These are phyloP conservation scores for Abrus pulchellus DNA, from an alignment of 306 rosid species.

Conservation along the genomic window DNA sequence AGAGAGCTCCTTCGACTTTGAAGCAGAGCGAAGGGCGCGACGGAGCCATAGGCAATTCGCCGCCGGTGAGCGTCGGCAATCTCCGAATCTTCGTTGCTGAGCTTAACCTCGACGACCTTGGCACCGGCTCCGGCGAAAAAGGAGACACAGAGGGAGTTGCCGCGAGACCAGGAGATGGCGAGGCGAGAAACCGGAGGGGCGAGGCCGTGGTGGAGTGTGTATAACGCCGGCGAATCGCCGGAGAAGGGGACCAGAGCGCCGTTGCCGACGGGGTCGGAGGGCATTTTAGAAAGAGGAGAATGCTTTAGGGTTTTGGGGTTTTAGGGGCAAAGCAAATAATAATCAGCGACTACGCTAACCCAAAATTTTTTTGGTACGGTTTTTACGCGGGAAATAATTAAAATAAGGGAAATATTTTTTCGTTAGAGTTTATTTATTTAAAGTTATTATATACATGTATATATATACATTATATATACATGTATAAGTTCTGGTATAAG, in stretches of 20 bases:
- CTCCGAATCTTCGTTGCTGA: slow-evolving; percentile 69
- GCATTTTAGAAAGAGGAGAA: slow-evolving; percentile 52
- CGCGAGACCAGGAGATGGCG: slow-evolving; percentile 86
- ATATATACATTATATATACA: too few species aligned
- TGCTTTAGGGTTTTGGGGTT: slow-evolving; percentile 60
- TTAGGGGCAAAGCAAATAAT: neutral
- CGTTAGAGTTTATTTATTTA: neutral
- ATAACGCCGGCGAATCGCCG: slow-evolving; percentile 49
- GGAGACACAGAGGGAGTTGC: slow-evolving; percentile 83
- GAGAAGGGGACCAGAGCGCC: slow-evolving; percentile 60
- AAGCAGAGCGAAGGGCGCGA: slow-evolving; percentile 83
- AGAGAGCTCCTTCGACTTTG: slow-evolving; percentile 79
- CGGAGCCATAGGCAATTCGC: slow-evolving; percentile 82
- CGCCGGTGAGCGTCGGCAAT: slow-evolving; percentile 68
- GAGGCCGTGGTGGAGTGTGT: slow-evolving; percentile 73
- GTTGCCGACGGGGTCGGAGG: slow-evolving; percentile 51
- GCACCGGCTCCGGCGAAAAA: slow-evolving; percentile 62
- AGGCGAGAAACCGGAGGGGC: slow-evolving; percentile 73
- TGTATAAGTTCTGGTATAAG: too few species aligned
- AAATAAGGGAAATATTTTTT: neutral
- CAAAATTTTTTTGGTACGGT: neutral
- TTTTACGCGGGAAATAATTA: slow-evolving; percentile 38
- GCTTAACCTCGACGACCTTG: slow-evolving; percentile 79
- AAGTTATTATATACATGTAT: too few species aligned
- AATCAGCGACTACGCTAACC: neutral